Evolutionary conservation across 164 flowering plant species (phyloP), one percentile per base, ranked within the genome.

Genomic region (Echeveria elegans): DNA sequence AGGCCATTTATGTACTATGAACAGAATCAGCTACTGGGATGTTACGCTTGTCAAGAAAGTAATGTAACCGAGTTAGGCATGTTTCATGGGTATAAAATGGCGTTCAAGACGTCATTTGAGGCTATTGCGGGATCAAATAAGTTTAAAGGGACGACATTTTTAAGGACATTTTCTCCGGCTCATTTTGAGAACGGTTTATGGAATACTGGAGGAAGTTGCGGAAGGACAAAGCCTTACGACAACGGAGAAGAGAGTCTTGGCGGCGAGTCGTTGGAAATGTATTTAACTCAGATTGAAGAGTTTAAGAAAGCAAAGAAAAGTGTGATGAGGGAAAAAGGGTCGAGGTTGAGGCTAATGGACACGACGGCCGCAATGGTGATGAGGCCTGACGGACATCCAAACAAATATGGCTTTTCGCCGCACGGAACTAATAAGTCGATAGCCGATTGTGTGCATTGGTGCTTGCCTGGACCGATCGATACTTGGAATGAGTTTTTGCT

Each of bases 341-440:
- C 71, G 64, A 71, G 66, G 21, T 81, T 84, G 31, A 58, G 68
- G 56, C 6, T 84, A 50, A 29, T 82, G 26, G 79, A 79, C 60
- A 72, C 74, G 4, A 85, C 82, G 0, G 69, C 68, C 47, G 69
- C 77, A 0, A 85, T 82, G 86, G 21, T 81, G 73, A 9, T 75
- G 70, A 76, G 88, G 67, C 84, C 86, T 5, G 88, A 84, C 72
- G 88, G 88, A 9, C 88, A 84, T 32, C 88, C 88, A 0, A 74
- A 73, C 53, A 50, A 45, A 18, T 81, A 71, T 43, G 81, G 83
- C 31, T 78, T 61, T 18, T 70, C 67, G 59, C 71, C 74, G 0
- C 65, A 72, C 10, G 47, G 65, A 36, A 77, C 77, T 59, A 64
- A n/a, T 60, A 74, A 76, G 24, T 64, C 43, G 0, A 5, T 69